These are phyloP conservation scores for Fomitopsis betulina DNA, from an alignment of 1,284 basidiomycete species.

Conservation along the genomic window DNA sequence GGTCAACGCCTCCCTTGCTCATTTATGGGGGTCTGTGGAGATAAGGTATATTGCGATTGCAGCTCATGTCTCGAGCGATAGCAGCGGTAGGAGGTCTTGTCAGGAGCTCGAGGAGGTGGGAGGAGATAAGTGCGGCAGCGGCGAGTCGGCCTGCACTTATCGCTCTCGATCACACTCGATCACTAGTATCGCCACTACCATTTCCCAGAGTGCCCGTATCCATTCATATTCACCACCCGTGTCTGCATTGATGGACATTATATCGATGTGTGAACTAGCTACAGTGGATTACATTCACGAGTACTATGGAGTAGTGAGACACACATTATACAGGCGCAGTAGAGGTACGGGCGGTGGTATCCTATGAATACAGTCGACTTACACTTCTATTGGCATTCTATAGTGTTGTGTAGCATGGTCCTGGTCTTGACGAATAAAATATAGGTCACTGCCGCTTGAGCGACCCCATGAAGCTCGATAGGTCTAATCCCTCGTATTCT, in stretches of 20 bases:
- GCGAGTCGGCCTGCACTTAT: background rate
- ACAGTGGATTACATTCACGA: background rate
- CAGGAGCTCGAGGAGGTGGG: background rate
- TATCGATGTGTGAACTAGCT: background rate
- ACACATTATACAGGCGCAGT: background rate
- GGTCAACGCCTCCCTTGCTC: background rate
- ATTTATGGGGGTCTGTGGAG: background rate
- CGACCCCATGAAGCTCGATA: conserved; percentile 82
- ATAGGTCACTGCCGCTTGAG: conserved; percentile 34
- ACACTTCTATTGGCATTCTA: conserved; percentile 7
- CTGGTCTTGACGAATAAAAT: conserved; percentile 12
- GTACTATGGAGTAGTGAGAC: background rate
- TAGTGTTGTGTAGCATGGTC: conserved; percentile 2
- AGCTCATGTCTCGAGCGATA: background rate
- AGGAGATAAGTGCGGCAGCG: background rate
- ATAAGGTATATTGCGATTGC: background rate
- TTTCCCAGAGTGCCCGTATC: too few relatives aligned
- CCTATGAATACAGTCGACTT: conserved; percentile 7
- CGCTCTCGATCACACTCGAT: background rate
- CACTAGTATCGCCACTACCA: background rate
- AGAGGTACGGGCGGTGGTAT: conserved; percentile 1
- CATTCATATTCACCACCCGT: too few relatives aligned
- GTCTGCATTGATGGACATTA: background rate
- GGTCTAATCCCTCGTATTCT: conserved; percentile 83
- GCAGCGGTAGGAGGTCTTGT: background rate